These are phyloP conservation scores for Calonectria leucothoes DNA, from an alignment of 2,329 filamentous ascomycete genomes.

Conservation along the genomic window DNA sequence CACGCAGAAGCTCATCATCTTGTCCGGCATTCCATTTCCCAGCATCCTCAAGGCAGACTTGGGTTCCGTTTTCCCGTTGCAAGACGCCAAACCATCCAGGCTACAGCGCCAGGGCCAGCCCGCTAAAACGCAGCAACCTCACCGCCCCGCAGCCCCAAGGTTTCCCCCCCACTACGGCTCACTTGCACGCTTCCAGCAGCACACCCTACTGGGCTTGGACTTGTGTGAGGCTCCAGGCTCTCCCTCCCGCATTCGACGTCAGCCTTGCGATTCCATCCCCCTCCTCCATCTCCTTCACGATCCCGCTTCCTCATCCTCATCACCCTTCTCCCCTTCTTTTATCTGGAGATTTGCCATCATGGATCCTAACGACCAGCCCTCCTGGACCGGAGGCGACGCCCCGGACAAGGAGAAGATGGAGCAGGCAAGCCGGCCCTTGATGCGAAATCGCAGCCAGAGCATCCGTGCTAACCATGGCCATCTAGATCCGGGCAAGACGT, in stretches of 20 bases:
- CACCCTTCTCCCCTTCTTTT: neutral
- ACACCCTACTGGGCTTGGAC: slow-evolving; percentile 6
- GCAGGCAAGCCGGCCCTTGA: slow-evolving; percentile 53
- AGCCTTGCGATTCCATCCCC: slow-evolving; percentile 43
- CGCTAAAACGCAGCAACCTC: slow-evolving; percentile 38
- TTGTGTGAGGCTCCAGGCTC: slow-evolving; percentile 25
- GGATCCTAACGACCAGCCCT: slow-evolving; percentile 60
- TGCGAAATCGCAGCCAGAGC: slow-evolving; percentile 20
- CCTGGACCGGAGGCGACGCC: slow-evolving; percentile 58
- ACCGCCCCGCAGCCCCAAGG: slow-evolving; percentile 37
- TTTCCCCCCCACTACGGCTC: slow-evolving; percentile 1
- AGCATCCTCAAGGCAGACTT: neutral
- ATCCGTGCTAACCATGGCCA: slow-evolving; percentile 26
- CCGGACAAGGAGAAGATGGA: slow-evolving; percentile 71
- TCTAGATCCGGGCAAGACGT: slow-evolving; percentile 60
- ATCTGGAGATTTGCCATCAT: slow-evolving; percentile 41
- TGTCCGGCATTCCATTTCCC: neutral
- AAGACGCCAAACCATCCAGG: slow-evolving; percentile 15
- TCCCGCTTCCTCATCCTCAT: neutral
- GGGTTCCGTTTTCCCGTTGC: neutral
- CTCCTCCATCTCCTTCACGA: slow-evolving; percentile 5
- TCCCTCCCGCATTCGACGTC: slow-evolving; percentile 25
- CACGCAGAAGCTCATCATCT: neutral
- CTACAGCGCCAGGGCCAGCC: slow-evolving; percentile 34
- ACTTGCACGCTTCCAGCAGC: neutral